Base-by-base conservation (phyloP, 108 stramenopile species). In the Epithemia pelagica region DNA sequence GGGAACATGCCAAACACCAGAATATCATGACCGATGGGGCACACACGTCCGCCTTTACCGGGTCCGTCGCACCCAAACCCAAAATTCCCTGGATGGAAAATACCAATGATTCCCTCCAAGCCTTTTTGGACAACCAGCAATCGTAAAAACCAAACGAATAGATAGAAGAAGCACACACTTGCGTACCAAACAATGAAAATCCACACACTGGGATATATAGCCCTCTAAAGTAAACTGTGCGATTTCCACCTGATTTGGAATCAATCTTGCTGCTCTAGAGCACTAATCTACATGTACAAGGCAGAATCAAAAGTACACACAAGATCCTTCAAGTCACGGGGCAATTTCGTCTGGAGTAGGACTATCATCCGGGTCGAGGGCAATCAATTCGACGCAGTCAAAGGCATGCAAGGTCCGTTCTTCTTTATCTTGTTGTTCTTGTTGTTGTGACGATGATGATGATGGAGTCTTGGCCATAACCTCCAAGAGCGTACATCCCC, bases 1-100 rank as follows among this genome's bases (percentile, higher is more conserved):
- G 68, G 68, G 59, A 56, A 32, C 15, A 69, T 10, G 23, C 56
- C 68, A 69, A 69, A 29, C 28, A 69, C 18, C 33, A 69, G 30
- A 33, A 69, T 59, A 69, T 69, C 54, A 23, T 69, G 52, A 32
- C 25, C 0, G 32, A 69, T 30, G 8, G 37, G 30, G 24, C 30
- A 31, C 30, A 69, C 28, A 54, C 29, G 23, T 59, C 58, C 2
- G 32, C 32, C n/a, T 20, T 69, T 23, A 69, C 68, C 57, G 59
- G 59, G 5, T 23, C 52, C 21, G 1, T 61, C n/a, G 26, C 59
- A 0, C 58, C 68, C n/a, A 23, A 57, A 23, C 26, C 26, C 18
- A 7, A 7, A 5, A 57, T 27, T 57, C 56, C 56, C 5, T 57
- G 56, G 56, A 19, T 57, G 25, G 26, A 57, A 26, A 26, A 23